phyloP scores from a whole-genome alignment of 371 early-diverging fungal species.

The Amoeboaphelidium occidentale region DNA sequence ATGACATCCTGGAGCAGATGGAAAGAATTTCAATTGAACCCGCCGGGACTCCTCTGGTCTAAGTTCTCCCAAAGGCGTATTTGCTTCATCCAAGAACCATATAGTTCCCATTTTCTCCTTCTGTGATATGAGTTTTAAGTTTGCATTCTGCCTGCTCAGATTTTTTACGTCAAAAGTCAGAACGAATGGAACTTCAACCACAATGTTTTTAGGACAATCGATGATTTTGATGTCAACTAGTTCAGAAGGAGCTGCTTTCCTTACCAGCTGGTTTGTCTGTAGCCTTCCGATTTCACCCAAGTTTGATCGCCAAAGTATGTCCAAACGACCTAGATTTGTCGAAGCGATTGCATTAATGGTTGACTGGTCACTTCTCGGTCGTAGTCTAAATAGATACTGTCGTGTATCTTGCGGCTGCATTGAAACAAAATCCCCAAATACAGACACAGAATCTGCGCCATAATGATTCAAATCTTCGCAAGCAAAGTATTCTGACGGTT shows the following conservation, averaged over 20 bases:
- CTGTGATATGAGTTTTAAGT: no score
- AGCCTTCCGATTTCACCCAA: conserved; percentile 63
- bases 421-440: conserved; percentile 26
- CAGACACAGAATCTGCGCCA: conserved; percentile 4
- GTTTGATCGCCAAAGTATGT: conserved; percentile 70
- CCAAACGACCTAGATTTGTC: conserved; percentile 67
- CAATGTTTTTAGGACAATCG: no score
- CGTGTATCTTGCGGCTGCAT: conserved; percentile 53
- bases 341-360: conserved; percentile 32
- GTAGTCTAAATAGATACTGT: conserved; percentile 67
- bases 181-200: no score
- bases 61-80: no score
- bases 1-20: no score
- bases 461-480: conserved; percentile 34
- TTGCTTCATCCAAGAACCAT: no score
- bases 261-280: conserved; percentile 75
- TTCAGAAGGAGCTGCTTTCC: conserved; percentile 49
- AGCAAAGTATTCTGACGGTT: conserved; percentile 40
- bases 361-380: conserved; percentile 20
- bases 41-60: no score
- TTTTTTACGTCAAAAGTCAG: no score
- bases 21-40: no score
- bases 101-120: no score
- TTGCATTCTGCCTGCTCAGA: no score
- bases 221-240: conserved; percentile 40